These are phyloP conservation scores for Uncinocarpus reesii DNA, from an alignment of 2,329 filamentous ascomycete species.

Conservation along the genomic window DNA sequence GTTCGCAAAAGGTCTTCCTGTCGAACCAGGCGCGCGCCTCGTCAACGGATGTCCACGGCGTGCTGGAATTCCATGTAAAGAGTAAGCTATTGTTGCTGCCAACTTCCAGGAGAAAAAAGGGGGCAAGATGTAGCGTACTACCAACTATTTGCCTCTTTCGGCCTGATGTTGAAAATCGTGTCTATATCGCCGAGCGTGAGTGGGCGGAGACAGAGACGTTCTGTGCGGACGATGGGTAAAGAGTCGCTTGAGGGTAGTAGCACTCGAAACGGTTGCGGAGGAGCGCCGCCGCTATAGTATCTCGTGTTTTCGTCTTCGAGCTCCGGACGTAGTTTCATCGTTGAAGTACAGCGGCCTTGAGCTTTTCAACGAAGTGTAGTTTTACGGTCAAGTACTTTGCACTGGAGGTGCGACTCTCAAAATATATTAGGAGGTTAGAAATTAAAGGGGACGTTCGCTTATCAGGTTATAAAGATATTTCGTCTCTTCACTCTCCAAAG, in stretches of 20 bases:
- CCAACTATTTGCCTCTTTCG: background rate
- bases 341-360: background rate
- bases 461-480: too few relatives aligned
- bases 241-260: conserved; percentile 8
- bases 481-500: too few relatives aligned
- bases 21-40: conserved; percentile 10
- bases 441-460: too few relatives aligned
- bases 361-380: too few relatives aligned
- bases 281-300: conserved; percentile 11
- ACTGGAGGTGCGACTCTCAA: background rate
- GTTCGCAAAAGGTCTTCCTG: conserved; percentile 9
- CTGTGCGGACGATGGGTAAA: conserved; percentile 9
- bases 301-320: conserved; percentile 8
- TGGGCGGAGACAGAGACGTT: conserved; percentile 10
- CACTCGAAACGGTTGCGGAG: conserved; percentile 10
- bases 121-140: background rate
- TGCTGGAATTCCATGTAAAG: background rate
- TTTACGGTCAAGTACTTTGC: too few relatives aligned
- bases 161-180: background rate
- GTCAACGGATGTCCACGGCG: background rate
- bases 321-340: conserved; percentile 5
- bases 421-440: too few relatives aligned
- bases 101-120: too few relatives aligned
- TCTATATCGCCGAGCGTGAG: conserved; percentile 2
- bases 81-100: too few relatives aligned